Conservation (phyloP, 2,329 filamentous ascomycete species). For the Colletotrichum lindemuthianum region DNA sequence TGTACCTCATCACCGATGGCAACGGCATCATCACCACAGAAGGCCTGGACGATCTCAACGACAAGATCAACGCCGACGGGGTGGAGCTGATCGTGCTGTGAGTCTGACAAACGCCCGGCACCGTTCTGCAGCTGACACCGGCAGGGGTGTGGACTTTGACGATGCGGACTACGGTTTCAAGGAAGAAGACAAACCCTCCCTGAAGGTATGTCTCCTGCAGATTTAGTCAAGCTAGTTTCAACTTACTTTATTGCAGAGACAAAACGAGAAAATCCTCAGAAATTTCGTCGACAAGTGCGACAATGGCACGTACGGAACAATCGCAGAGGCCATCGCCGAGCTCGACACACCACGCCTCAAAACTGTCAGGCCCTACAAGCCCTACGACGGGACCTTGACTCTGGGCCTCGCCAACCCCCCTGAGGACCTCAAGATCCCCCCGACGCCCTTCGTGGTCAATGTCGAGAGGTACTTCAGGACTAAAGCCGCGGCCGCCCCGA, state of each 20-base stretch:
- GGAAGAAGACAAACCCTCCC: slow-evolving; percentile 81
- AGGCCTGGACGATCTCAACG: slow-evolving; percentile 74
- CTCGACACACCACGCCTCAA: slow-evolving; percentile 83
- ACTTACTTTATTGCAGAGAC: slow-evolving; percentile 52
- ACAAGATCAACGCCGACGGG: slow-evolving; percentile 77
- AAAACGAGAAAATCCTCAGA: slow-evolving; percentile 77
- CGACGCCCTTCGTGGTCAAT: slow-evolving; percentile 81
- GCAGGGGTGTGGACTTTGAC: slow-evolving; percentile 88
- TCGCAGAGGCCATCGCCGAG: slow-evolving; percentile 85
- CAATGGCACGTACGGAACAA: slow-evolving; percentile 80
- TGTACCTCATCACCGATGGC: slow-evolving; percentile 88
- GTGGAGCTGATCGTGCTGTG: slow-evolving; percentile 85
- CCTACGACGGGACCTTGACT: slow-evolving; percentile 82
- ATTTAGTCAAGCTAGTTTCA: background rate
- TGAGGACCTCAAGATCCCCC: slow-evolving; percentile 62
- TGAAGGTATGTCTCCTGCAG: slow-evolving; percentile 65
- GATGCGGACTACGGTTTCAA: slow-evolving; percentile 90
- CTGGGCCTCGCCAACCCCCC: slow-evolving; percentile 70
- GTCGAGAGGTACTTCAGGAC: slow-evolving; percentile 93
- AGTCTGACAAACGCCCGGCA: slow-evolving; percentile 47
- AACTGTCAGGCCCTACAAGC: slow-evolving; percentile 76
- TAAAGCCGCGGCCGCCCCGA: slow-evolving; percentile 77
- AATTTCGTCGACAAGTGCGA: slow-evolving; percentile 72
- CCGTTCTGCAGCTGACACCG: slow-evolving; percentile 14
- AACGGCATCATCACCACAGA: slow-evolving; percentile 77